These are phyloP conservation scores for Mytilinidion resinicola DNA, from an alignment of 495 filamentous ascomycete genomes.

Conservation along the genomic window DNA sequence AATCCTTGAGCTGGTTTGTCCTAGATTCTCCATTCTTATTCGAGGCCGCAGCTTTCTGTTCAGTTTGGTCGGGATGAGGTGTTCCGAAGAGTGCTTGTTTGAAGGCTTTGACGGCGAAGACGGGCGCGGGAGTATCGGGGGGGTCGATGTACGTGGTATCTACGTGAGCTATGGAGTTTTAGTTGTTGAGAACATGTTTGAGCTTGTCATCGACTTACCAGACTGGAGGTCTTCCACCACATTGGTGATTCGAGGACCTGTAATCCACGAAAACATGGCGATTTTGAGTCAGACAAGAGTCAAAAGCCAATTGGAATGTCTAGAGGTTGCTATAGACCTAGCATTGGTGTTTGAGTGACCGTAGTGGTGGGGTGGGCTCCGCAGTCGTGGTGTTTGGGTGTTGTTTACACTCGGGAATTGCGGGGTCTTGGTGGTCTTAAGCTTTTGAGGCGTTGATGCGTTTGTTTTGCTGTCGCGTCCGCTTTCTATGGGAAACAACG, in stretches of 20 bases:
- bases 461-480: too few relatives aligned
- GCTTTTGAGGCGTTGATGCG: too few relatives aligned
- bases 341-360: slow-evolving; percentile 1
- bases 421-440: not conserved
- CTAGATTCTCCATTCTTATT: slow-evolving; percentile 9
- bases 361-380: slow-evolving; percentile 1
- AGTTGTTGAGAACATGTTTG: not conserved
- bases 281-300: not conserved
- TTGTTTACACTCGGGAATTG: slow-evolving; percentile 15
- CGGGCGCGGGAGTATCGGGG: slow-evolving; percentile 86
- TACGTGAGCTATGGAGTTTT: slow-evolving; percentile 7
- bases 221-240: slow-evolving; percentile 23
- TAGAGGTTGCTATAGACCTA: not conserved
- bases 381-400: slow-evolving; percentile 12
- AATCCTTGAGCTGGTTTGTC: slow-evolving; percentile 7
- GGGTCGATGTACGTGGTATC: slow-evolving; percentile 45
- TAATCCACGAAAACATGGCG: slow-evolving; percentile 38
- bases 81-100: slow-evolving; percentile 89
- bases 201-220: slow-evolving; percentile 3
- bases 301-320: too few relatives aligned
- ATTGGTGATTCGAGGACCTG: slow-evolving; percentile 30
- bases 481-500: too few relatives aligned
- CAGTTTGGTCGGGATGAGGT: slow-evolving; percentile 47
- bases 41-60: slow-evolving; percentile 10
- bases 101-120: slow-evolving; percentile 90